These are phyloP conservation scores for Colletotrichum sp. DNA, from an alignment of 2,329 filamentous ascomycete species.

Conservation along the genomic window DNA sequence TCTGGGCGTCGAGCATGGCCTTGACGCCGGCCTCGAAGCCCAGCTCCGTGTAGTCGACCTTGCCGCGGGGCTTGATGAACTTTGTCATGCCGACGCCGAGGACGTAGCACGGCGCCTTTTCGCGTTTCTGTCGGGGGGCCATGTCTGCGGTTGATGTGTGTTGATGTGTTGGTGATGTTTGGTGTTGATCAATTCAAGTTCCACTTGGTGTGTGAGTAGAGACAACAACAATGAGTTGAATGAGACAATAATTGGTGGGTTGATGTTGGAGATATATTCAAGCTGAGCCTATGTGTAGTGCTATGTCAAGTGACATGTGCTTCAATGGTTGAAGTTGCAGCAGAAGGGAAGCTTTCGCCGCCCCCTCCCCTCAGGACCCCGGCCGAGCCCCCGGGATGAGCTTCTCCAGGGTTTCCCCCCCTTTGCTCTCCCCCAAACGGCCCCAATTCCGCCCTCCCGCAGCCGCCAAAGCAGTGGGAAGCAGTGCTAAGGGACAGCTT, in stretches of 20 bases:
- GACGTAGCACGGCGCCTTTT: constrained; percentile 73
- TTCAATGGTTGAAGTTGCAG: background rate
- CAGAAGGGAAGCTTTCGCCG: constrained; percentile 7
- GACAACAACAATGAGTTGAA: background rate
- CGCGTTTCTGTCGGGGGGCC: constrained; percentile 52
- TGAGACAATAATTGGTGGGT: background rate
- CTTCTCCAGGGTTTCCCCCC: constrained; percentile 18
- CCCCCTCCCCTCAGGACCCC: constrained; percentile 5
- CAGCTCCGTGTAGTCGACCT: constrained; percentile 93
- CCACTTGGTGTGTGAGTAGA: background rate
- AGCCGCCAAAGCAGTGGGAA: background rate
- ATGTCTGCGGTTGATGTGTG: constrained; percentile 38
- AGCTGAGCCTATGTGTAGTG: background rate
- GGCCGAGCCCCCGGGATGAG: constrained; percentile 1
- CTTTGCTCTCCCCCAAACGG: background rate
- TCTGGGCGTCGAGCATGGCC: constrained; percentile 82
- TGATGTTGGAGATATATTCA: background rate
- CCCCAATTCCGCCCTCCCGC: constrained; percentile 8
- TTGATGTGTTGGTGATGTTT: background rate
- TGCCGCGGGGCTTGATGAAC: constrained; percentile 96
- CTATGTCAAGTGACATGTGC: background rate
- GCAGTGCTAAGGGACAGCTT: background rate
- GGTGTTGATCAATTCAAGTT: background rate
- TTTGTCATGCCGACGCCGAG: constrained; percentile 99
- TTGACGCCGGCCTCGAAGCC: constrained; percentile 93